phyloP scores from a whole-genome alignment of 768 basidiomycete genomes.

The Tricholomella constricta region DNA sequence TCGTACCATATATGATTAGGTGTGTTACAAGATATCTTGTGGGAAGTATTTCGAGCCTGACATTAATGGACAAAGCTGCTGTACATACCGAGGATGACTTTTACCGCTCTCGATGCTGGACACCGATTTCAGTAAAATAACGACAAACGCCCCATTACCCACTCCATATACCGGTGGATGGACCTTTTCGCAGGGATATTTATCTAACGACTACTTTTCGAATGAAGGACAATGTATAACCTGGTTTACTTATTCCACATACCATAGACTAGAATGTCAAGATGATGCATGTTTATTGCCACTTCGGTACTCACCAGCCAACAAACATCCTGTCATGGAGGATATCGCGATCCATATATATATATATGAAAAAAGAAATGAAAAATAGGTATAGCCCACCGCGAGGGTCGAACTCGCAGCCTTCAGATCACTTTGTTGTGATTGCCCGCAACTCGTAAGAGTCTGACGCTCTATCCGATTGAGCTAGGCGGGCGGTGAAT shows the following conservation, averaged over 20 bases:
- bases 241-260: not conserved
- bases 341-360: too few species aligned
- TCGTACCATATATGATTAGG: conserved; percentile 80
- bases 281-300: not conserved
- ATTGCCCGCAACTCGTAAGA: conserved; percentile 33
- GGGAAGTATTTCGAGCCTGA: not conserved
- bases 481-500: conserved; percentile 20
- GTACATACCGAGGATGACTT: conserved; percentile 73
- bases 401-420: conserved; percentile 87
- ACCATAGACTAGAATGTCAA: not conserved
- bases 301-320: too few species aligned
- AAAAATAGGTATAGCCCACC: conserved; percentile 57
- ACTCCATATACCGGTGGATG: conserved; percentile 3
- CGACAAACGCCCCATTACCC: not conserved
- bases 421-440: conserved; percentile 58
- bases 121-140: conserved; percentile 15
- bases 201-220: conserved; percentile 4
- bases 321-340: too few species aligned
- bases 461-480: conserved; percentile 70
- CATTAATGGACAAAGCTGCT: conserved; percentile 52
- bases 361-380: too few species aligned
- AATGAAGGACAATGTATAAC: not conserved
- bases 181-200: conserved; percentile 1
- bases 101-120: conserved; percentile 19
- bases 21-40: conserved; percentile 32